Conservation (phyloP, 2,329 filamentous ascomycete species). For the Mariannaea elegans region DNA sequence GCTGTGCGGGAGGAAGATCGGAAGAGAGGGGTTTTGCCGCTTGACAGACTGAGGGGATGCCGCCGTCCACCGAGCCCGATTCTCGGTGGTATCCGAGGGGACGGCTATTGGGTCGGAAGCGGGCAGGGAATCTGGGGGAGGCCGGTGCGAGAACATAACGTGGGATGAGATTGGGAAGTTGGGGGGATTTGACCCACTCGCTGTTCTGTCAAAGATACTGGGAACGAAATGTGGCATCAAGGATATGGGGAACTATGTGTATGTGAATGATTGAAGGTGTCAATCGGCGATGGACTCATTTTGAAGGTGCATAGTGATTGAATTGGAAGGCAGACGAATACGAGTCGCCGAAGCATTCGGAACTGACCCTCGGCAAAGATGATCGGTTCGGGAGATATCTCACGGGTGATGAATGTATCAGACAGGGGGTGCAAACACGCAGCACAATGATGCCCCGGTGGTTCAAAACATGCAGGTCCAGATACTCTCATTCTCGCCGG, state of each 20-base stretch:
- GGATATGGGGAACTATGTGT: no score
- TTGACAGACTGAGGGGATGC: no score
- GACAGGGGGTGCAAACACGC: not conserved
- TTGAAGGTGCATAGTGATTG: no score
- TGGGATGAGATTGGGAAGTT: constrained; percentile 8
- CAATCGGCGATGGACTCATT: no score
- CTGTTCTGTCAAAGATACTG: not conserved
- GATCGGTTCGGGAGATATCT: constrained; percentile 9
- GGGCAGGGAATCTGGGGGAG: constrained; percentile 11
- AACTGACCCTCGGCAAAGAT: constrained; percentile 6
- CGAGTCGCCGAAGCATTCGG: not conserved
- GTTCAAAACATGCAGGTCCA: no score
- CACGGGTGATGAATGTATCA: constrained; percentile 6
- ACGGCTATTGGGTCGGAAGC: not conserved
- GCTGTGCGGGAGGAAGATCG: not conserved
- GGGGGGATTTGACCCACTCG: constrained; percentile 9
- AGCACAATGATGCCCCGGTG: no score
- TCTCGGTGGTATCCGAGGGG: constrained; percentile 11
- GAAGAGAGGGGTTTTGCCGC: no score
- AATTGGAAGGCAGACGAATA: not conserved
- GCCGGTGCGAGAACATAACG: no score
- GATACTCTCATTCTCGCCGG: no score
- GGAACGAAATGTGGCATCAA: not conserved
- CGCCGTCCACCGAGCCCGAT: not conserved
- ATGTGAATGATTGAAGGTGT: no score